Evolutionary conservation across 2,329 filamentous ascomycete species (phyloP).

Genomic region (Aspergillus aculeatus): DNA sequence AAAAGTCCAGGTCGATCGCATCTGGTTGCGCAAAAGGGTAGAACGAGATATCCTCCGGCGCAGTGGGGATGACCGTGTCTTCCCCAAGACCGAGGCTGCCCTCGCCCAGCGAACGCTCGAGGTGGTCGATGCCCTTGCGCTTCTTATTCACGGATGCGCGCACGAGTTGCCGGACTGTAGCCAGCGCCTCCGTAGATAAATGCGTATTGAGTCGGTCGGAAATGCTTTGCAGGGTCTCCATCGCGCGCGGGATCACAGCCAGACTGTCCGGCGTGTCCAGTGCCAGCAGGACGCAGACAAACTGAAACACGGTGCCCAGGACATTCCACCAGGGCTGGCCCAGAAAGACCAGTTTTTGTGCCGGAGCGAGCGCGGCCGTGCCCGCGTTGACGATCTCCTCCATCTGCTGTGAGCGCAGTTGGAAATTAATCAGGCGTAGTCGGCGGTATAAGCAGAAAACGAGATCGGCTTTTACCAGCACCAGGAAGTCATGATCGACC

Average conservation of each 20-base stretch:
- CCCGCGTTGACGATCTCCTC: not conserved
- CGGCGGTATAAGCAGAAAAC: slow-evolving; percentile 41
- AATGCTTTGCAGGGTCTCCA: slow-evolving; percentile 31
- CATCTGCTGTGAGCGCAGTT: slow-evolving; percentile 21
- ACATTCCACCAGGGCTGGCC: slow-evolving; percentile 47
- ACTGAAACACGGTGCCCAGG: slow-evolving; percentile 44
- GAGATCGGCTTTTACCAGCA: slow-evolving; percentile 30
- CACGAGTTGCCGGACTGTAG: slow-evolving; percentile 24
- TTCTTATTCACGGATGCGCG: slow-evolving; percentile 28
- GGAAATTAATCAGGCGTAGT: slow-evolving; percentile 38
- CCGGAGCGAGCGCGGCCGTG: slow-evolving; percentile 31
- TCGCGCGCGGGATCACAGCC: slow-evolving; percentile 34
- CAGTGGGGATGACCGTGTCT: not conserved
- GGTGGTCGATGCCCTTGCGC: slow-evolving; percentile 19
- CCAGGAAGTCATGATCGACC: slow-evolving; percentile 33
- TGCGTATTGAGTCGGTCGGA: slow-evolving; percentile 27
- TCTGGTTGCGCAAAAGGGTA: not conserved
- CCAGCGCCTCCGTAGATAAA: slow-evolving; percentile 35
- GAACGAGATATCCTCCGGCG: not conserved
- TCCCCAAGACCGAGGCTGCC: not conserved
- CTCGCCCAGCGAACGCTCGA: slow-evolving; percentile 15
- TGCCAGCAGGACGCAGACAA: slow-evolving; percentile 42
- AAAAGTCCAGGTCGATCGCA: not conserved
- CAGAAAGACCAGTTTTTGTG: slow-evolving; percentile 36
- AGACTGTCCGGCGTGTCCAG: slow-evolving; percentile 41